Base-by-base conservation (phyloP, 2,329 filamentous ascomycete species). In the Arachnopeziza araneosa region DNA sequence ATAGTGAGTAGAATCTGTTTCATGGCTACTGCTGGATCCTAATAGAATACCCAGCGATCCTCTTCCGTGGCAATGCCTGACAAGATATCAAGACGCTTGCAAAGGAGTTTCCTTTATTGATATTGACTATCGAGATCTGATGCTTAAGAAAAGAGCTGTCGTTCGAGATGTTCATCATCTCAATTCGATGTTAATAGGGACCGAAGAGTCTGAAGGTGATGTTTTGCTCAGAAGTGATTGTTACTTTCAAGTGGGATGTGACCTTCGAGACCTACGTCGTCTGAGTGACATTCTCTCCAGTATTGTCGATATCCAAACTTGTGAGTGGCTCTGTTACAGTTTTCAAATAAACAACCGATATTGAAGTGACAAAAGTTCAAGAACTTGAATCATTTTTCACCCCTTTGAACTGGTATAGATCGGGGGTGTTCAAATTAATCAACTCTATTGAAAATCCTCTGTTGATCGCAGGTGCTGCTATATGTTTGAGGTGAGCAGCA, bases 81-180 rank as follows among this genome's bases (percentile, higher is more conserved):
- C 83, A 55, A 83, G 86, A 65, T 87, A 92, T 71, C 76, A 82
- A 0, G 74, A 80, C 26, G 73, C 80, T 21, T 89, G 85, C 67
- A 70, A 78, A 26, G 75, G 83, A 60, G 82, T 82, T 26, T 81
- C 80, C 19, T 96, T 96, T 68, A 80, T 96, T 56, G 92, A 97
- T 71, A 83, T 96, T 57, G 93, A 96, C 72, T 96, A 95, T 68
- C 88, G 87, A 10, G 86, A 91, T 61, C 78, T 96, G 55, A 91
- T 96, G 75, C 72, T 80, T 52, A 86, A 84, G 72, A 96, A 96
- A 75, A 80, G 84, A 62, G 78, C 81, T 30, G 80, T 88, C 22
- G 87, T 96, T 51, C 74, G 83, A 48, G 78, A 80, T 53, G 89
- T 85, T 0, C 77, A 81, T 2, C 82, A 85, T 64, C 78, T 93